These are phyloP conservation scores for Aurinia saxatilis DNA, from an alignment of 345 rosid genomes.

Conservation along the genomic window DNA sequence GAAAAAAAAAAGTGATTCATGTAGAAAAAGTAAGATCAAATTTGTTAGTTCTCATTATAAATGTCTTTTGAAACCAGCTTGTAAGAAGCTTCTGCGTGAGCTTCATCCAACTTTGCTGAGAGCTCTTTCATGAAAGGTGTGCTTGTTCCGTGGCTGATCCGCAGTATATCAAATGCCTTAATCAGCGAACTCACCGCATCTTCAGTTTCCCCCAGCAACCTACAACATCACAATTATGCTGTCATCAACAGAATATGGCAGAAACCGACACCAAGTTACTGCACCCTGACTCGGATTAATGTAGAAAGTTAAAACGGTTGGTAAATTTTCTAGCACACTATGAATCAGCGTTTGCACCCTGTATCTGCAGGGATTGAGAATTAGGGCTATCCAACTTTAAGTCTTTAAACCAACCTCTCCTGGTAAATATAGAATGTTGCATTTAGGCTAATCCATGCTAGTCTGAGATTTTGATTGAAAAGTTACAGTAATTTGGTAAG, in stretches of 20 bases:
- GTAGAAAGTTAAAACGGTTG: no score
- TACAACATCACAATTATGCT: constrained; percentile 20
- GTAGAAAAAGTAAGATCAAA: background rate
- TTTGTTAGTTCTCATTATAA: constrained; percentile 27
- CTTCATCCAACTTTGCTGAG: constrained; percentile 67
- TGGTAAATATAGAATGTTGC: background rate
- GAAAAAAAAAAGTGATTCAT: background rate
- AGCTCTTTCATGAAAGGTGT: constrained; percentile 72
- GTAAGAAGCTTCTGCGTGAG: constrained; percentile 75
- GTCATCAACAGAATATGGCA: background rate
- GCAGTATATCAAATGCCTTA: constrained; percentile 51
- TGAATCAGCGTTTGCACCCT: background rate
- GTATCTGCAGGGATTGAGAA: background rate
- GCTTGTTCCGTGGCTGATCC: constrained; percentile 61
- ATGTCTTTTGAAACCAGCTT: constrained; percentile 21
- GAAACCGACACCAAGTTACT: background rate
- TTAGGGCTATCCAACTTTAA: background rate
- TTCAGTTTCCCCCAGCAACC: constrained; percentile 68
- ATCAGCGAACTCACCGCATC: constrained; percentile 54
- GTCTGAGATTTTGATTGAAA: background rate
- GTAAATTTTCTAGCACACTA: no score
- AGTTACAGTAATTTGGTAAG: background rate
- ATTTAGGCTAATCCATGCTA: background rate
- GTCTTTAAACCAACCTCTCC: background rate
- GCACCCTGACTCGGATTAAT: background rate